These are phyloP conservation scores for Leavenworthia alabamica DNA, from an alignment of 345 rosid species.

Conservation along the genomic window DNA sequence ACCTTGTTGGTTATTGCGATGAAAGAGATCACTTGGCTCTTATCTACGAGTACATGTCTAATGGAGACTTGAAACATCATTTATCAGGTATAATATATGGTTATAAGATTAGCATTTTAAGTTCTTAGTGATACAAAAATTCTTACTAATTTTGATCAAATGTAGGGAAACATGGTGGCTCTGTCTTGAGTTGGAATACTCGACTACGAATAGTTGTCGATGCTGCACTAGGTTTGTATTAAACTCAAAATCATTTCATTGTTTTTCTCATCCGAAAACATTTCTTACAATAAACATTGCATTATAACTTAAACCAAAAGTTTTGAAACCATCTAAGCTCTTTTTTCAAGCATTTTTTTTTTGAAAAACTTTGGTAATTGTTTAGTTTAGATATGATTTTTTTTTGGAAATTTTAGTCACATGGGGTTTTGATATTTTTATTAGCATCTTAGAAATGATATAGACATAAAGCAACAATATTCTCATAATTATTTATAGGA, in stretches of 20 bases:
- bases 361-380: too few relatives aligned
- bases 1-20: conserved; percentile 28
- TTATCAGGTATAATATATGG: not conserved
- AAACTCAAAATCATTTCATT: not conserved
- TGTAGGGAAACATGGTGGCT: not conserved
- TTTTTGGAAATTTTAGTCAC: too few relatives aligned
- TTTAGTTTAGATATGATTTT: too few relatives aligned
- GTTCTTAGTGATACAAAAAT: not conserved
- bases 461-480: rapidly evolving
- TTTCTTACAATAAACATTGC: too few relatives aligned
- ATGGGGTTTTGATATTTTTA: too few relatives aligned
- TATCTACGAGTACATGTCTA: conserved; percentile 35
- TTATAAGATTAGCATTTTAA: not conserved
- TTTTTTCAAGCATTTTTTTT: too few relatives aligned
- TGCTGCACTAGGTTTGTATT: conserved; percentile 35
- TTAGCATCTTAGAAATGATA: not conserved
- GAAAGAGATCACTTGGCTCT: conserved; percentile 24
- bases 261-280: too few relatives aligned
- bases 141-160: not conserved
- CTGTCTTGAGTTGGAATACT: conserved; percentile 21
- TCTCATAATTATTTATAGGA: not conserved
- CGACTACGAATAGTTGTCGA: conserved; percentile 35
- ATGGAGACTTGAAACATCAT: not conserved
- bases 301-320: too few relatives aligned
- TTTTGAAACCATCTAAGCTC: too few relatives aligned